These are phyloP conservation scores for Trifolium dubium DNA, from an alignment of 306 rosid genomes.

Conservation along the genomic window DNA sequence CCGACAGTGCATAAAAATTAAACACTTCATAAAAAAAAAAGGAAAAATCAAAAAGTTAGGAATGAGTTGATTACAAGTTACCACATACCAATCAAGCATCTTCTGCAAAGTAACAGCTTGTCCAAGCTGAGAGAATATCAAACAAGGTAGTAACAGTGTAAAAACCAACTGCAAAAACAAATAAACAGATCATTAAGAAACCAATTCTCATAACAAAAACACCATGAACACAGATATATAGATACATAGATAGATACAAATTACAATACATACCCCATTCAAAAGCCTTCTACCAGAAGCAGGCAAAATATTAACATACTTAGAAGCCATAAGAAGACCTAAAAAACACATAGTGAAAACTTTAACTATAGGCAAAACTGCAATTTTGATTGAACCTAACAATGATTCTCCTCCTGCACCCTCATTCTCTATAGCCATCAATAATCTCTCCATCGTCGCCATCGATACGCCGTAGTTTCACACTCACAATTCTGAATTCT, in stretches of 20 bases:
- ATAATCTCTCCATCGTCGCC: constrained; percentile 53
- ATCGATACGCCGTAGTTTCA: constrained; percentile 1
- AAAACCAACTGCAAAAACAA: constrained; percentile 76
- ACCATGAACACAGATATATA: background rate
- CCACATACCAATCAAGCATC: constrained; percentile 80
- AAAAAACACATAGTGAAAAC: constrained; percentile 83
- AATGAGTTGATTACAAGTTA: background rate
- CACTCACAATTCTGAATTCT: background rate
- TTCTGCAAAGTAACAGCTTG: constrained; percentile 81
- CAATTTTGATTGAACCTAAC: constrained; percentile 74
- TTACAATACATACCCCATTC: constrained; percentile 68
- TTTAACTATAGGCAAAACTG: constrained; percentile 88
- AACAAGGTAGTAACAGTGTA: constrained; percentile 88
- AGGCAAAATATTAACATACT: constrained; percentile 78
- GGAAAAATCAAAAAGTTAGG: background rate
- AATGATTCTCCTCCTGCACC: constrained; percentile 66
- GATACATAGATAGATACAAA: constrained; percentile 39
- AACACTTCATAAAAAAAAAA: background rate
- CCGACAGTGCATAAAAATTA: background rate
- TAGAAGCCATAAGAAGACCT: constrained; percentile 98
- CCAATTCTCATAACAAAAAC: background rate
- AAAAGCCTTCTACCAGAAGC: constrained; percentile 86
- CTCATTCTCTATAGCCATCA: constrained; percentile 40
- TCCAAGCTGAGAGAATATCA: constrained; percentile 93
- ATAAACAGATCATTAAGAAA: background rate